Evolutionary conservation across 108 stramenopile species (phyloP), one percentile per base, ranked within the genome.

Genomic region (Nitzschia sp.): DNA sequence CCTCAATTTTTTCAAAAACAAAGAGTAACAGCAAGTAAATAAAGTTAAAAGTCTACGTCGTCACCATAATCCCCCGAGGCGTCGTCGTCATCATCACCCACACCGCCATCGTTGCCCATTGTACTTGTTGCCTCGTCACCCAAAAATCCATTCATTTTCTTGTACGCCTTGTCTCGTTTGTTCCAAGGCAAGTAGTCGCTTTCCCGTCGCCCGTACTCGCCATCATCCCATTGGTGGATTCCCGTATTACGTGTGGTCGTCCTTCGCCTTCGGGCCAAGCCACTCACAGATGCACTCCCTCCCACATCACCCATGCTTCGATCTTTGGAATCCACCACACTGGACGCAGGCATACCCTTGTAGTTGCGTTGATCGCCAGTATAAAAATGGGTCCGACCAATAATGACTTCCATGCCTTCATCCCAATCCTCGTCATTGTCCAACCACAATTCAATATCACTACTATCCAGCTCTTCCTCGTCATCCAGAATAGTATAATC

Each of bases 341-440:
- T 89, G 3, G 84, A 79, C 19, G 88, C 91, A 19, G 91, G 91
- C 91, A 93, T 90, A 24, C 91, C 91, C 2, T 80, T 59, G 49
- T 86, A 93, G n/a, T 79, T 80, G 49, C 91, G 76, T 76, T 78
- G 85, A 25, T 87, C 88, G 1, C 91, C 91, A 48, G 89, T 77
- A 65, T 83, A 93, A 53, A 93, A 93, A 42, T 90, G 87, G 1
- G 87, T 87, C 36, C 91, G 59, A 17, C 91, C 91, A 58, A 93
- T 76, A 0, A 88, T 77, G 33, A 88, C 81, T 34, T 83, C 81
- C 35, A 83, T 84, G 18, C 91, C 91, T 51, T 93, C 91, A 66
- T 90, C 88, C 18, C 53, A 62, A 15, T 82, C 91, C 38, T 89
- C 90, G 28, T 81, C 84, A 26, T 69, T 66, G 34, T 83, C 79